phyloP scores from a whole-genome alignment of 306 rosid species.

The Alnus glutinosa region DNA sequence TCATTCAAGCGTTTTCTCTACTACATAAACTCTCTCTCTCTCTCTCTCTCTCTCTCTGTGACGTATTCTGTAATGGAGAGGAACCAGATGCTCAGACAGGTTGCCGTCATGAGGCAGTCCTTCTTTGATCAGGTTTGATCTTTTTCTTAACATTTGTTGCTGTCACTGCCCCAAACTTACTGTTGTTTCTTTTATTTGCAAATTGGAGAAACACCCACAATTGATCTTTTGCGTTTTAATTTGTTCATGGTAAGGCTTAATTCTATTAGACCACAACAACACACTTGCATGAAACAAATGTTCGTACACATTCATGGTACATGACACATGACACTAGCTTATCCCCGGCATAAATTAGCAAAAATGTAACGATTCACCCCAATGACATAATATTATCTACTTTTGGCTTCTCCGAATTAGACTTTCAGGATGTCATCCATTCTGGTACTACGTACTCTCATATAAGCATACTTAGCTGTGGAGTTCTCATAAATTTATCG shows the following conservation, averaged over 20 bases:
- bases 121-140: slow-evolving; percentile 74
- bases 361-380: too few relatives aligned
- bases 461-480: too few relatives aligned
- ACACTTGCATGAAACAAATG: neutral
- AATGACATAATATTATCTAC: too few relatives aligned
- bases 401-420: too few relatives aligned
- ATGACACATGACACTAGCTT: neutral
- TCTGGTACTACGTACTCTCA: too few relatives aligned
- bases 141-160: neutral
- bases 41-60: neutral
- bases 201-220: neutral
- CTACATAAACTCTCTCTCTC: slow-evolving; percentile 3
- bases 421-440: too few relatives aligned
- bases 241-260: neutral
- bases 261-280: neutral
- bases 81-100: slow-evolving; percentile 51
- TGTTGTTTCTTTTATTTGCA: neutral
- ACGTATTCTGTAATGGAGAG: slow-evolving; percentile 50
- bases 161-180: too few relatives aligned
- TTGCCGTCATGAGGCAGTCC: slow-evolving; percentile 65
- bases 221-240: neutral
- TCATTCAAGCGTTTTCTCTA: neutral
- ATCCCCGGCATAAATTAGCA: too few relatives aligned
- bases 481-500: too few relatives aligned
- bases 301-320: neutral